A percentile compares a stretch with the other conserved stretches of the same genome.
These are phyloP conservation scores for Rhodomyrtus psidioides DNA, from an alignment of 441 rosid species.

Conservation along the genomic window DNA sequence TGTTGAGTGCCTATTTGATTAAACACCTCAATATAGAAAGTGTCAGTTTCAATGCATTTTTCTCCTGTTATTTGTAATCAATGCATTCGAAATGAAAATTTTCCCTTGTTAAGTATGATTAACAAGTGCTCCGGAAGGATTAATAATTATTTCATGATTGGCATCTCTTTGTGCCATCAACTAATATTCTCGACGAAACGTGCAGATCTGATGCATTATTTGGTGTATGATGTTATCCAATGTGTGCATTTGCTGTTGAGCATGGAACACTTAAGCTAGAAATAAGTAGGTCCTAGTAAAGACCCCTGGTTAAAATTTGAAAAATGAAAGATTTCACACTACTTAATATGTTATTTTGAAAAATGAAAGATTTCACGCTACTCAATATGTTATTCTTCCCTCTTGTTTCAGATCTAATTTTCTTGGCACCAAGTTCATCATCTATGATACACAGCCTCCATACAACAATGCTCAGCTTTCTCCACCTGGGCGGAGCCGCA, in stretches of 20 bases:
- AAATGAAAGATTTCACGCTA: not conserved
- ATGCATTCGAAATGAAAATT: not conserved
- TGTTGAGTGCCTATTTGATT: not conserved
- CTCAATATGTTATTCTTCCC: not conserved
- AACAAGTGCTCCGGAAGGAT: not conserved
- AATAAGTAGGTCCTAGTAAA: not conserved
- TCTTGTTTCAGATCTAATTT: constrained; percentile 13
- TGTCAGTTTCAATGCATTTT: not conserved
- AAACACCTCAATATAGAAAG: not conserved
- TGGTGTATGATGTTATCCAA: not conserved
- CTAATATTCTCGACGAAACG: not conserved
- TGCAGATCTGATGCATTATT: not conserved
- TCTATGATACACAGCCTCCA: constrained; percentile 13
- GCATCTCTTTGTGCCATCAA: not conserved
- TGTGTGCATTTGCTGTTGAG: not conserved
- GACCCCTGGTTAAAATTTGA: not conserved
- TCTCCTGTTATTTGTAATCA: not conserved
- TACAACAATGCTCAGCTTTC: constrained; percentile 8
- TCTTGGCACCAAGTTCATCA: constrained; percentile 15
- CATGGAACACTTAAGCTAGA: not conserved
- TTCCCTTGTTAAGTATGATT: not conserved
- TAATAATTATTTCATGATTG: not conserved
- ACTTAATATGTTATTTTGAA: not conserved
- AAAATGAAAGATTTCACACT: not conserved
- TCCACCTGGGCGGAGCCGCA: constrained; percentile 9